phyloP scores from a whole-genome alignment of 2,329 filamentous ascomycete genomes.

The Amylocarpus encephaloides region DNA sequence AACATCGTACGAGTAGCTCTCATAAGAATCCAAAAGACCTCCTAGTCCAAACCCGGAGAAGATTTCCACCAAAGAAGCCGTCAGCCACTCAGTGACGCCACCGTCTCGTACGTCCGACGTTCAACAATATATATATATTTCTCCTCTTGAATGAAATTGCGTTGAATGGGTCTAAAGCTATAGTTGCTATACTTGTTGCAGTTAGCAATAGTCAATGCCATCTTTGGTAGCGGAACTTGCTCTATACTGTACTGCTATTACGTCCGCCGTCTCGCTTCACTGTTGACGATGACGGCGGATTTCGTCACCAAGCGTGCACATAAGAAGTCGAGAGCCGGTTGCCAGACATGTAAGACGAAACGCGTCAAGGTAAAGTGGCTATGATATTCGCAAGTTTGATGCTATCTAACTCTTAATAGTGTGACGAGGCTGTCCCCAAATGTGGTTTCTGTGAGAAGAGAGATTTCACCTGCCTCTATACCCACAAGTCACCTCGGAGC shows the following conservation, averaged over 20 bases:
- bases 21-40: too few species aligned
- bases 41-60: too few species aligned
- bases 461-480: conserved; percentile 24
- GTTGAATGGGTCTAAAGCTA: too few species aligned
- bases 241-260: neutral
- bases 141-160: too few species aligned
- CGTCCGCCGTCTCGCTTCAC: neutral
- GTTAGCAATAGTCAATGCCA: neutral
- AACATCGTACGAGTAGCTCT: too few species aligned
- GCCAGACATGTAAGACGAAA: conserved; percentile 26
- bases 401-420: conserved; percentile 17
- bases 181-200: too few species aligned
- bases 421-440: conserved; percentile 27
- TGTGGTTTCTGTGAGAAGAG: conserved; percentile 26
- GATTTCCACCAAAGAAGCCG: too few species aligned
- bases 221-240: neutral
- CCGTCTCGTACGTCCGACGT: too few species aligned
- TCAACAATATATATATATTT: too few species aligned
- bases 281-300: conserved; percentile 14
- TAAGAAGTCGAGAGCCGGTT: conserved; percentile 29
- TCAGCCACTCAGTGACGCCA: too few species aligned
- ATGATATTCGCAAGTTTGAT: neutral
- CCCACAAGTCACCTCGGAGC: conserved; percentile 1
- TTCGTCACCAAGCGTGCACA: conserved; percentile 28
- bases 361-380: conserved; percentile 27